Base-by-base conservation (phyloP, 352 stramenopile genomes). In the Peronospora belbahrii region DNA sequence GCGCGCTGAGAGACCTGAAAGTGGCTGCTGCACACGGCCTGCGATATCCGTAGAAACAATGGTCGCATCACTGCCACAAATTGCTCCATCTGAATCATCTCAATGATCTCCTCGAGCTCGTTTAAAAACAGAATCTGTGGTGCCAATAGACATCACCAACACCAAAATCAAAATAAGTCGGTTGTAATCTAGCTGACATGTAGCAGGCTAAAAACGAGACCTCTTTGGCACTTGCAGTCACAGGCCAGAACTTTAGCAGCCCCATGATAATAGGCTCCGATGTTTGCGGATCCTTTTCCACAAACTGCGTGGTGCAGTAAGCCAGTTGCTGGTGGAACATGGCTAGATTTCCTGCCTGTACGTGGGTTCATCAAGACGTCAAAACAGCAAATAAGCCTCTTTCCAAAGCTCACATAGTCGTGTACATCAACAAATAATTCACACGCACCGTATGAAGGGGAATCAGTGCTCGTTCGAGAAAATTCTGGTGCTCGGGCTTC, bases 231-330 rank as follows among this genome's bases (percentile, higher is more conserved):
- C 68, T 90, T 48, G 72, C 88, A 28, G 71, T 94, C 71, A 90
- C 96, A n/a, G 91, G 93, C 92, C 91, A 98, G 70, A 81, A 98
- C 46, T 93, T 90, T 48, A 97, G 85, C 48, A 98, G 78, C 13
- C 92, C 88, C 52, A 92, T 59, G 24, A 99, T 88, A 36, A 98
- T 97, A 11, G 87, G 79, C 38, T 95, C 94, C 0, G 91, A 90
- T 15, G 94, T 98, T 42, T 97, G 79, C 0, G 95, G 89, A 67
- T 99, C 96, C 61, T 99, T 99, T 66, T 98, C 95, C 15, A 98
- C 94, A 49, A 98, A 99, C 68, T 98, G 95, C 42, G 97, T 98
- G 20, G 98, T 97, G 76, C 96, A 99, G 67, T 99, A 99, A 3
- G 93, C 97, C 6, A 99, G 67, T 59, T 99, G 96, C 56, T 98